phyloP scores from a whole-genome alignment of 2,329 filamentous ascomycete genomes.

The Cladosporium sp. region DNA sequence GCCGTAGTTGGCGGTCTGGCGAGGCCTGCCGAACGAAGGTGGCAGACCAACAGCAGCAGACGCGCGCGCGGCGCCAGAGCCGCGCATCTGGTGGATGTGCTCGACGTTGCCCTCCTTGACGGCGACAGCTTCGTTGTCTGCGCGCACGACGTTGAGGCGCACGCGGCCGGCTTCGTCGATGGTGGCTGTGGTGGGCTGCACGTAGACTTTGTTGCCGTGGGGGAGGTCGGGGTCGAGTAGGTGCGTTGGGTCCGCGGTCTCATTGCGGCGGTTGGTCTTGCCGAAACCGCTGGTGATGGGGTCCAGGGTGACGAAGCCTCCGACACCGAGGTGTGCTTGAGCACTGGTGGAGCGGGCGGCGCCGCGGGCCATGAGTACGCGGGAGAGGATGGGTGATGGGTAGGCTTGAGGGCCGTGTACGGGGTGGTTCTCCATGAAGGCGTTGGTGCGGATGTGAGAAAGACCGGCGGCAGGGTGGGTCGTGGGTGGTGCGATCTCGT shows the following conservation, averaged over 20 bases:
- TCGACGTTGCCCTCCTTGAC: slow-evolving; percentile 33
- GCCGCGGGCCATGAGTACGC: slow-evolving; percentile 54
- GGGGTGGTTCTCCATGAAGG: slow-evolving; percentile 60
- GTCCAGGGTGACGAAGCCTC: slow-evolving; percentile 45
- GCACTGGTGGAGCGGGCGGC: slow-evolving; percentile 36
- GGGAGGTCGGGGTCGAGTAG: slow-evolving; percentile 45
- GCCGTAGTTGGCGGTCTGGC: slow-evolving; percentile 30
- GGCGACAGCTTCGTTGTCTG: slow-evolving; percentile 35
- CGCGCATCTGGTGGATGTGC: slow-evolving; percentile 26
- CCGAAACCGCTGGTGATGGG: slow-evolving; percentile 40
- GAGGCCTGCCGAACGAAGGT: slow-evolving; percentile 20
- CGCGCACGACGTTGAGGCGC: slow-evolving; percentile 36
- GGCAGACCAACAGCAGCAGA: slow-evolving; percentile 16
- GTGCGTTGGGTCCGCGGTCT: slow-evolving; percentile 21
- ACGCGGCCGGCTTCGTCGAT: slow-evolving; percentile 49
- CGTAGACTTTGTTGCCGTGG: slow-evolving; percentile 56
- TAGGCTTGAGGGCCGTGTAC: slow-evolving; percentile 58
- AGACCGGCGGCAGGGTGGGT: slow-evolving; percentile 67
- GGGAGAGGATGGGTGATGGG: slow-evolving; percentile 56
- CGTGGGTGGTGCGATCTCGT: slow-evolving; percentile 51
- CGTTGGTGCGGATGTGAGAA: slow-evolving; percentile 58
- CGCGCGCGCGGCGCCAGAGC: slow-evolving; percentile 1
- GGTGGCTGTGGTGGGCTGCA: slow-evolving; percentile 48
- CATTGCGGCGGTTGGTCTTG: slow-evolving; percentile 37
- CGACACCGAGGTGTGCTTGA: slow-evolving; percentile 45